Percentiles rank a stretch among this genome's conserved stretches.
Conservation (phyloP, 331 rosid genomes). For the Quercus lobata region DNA sequence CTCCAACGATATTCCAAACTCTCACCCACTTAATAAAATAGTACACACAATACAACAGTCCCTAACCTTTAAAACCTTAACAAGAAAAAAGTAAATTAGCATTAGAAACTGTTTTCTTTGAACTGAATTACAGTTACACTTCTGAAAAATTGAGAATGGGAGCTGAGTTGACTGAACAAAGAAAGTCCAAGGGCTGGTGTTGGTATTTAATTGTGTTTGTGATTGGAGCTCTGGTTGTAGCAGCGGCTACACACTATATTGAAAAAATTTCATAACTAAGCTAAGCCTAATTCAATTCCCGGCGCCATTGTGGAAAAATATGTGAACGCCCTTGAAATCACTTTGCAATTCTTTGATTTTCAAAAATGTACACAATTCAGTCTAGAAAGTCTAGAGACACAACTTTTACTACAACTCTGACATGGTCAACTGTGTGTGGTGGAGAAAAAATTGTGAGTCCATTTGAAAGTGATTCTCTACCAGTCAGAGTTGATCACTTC, state of each 20-base stretch:
- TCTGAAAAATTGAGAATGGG: conserved; percentile 20
- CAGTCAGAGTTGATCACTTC: too few relatives aligned
- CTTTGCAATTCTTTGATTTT: conserved; percentile 41
- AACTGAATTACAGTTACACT: neutral
- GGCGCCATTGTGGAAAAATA: conserved; percentile 29
- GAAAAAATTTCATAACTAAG: conserved; percentile 7
- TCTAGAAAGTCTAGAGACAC: too few relatives aligned
- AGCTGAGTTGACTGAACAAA: conserved; percentile 3
- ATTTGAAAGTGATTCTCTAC: too few relatives aligned
- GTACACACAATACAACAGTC: too few relatives aligned
- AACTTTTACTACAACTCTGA: too few relatives aligned
- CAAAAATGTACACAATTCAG: conserved; percentile 30
- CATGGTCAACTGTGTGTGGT: too few relatives aligned
- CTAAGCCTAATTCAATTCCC: neutral
- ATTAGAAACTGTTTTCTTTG: too few relatives aligned
- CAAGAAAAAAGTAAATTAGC: too few relatives aligned
- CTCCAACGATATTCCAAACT: too few relatives aligned
- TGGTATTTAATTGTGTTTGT: conserved; percentile 33
- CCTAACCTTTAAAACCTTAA: too few relatives aligned
- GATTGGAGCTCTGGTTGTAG: conserved; percentile 24
- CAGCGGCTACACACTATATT: conserved; percentile 18
- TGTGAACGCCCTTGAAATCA: conserved; percentile 31
- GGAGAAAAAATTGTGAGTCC: too few relatives aligned
- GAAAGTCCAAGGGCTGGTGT: conserved; percentile 11
- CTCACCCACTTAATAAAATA: too few relatives aligned